Base-by-base conservation (phyloP, 495 filamentous ascomycete species). In the Staphylotrichum longicolle region DNA sequence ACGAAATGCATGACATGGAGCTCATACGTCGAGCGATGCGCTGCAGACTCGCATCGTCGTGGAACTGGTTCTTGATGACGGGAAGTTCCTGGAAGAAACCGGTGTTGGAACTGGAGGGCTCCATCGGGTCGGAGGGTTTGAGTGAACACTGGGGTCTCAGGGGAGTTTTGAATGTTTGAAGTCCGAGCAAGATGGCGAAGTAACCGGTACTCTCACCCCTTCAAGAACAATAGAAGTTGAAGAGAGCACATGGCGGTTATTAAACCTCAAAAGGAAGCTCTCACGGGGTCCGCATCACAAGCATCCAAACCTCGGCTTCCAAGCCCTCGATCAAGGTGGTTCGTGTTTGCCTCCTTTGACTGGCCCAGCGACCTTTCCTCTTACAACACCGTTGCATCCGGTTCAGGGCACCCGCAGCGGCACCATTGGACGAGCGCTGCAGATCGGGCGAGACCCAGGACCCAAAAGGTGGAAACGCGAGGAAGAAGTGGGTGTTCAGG, bases 1-100 rank as follows among this genome's bases (percentile, higher is more conserved):
- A 52, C 37, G 10, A 45, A 37, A 42, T 10, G 41, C 46, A 39
- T 51, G 33, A 7, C 4, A 2, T 39, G 40, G 12, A 10, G 9
- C 14, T 34, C 70, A 42, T 69, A 82, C 80, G 58, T 34, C 71
- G 72, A 39, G 77, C 62, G 48, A 78, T 69, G 32, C 80, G 70
- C 60, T 75, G 72, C 50, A 81, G 68, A 41, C 70, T 77, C 14
- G 64, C 66, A 64, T 83, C 81, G 49, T 82, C 75, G 48, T 74
- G 46, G 58, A 78, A 81, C 62, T 83, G 80, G 63, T 82, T 83
- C 46, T 53, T 67, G 56, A 83, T 57, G 3, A 67, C 62, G 5
- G 81, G 81, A 35, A 65, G 58, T 30, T 68, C 57, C 65, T 83
- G 81, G 65, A 82, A 79, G 68, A 82, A 83, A 44, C 81, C 81